phyloP scores from a whole-genome alignment of 768 basidiomycete genomes.

The Rhodotorula paludigena region DNA sequence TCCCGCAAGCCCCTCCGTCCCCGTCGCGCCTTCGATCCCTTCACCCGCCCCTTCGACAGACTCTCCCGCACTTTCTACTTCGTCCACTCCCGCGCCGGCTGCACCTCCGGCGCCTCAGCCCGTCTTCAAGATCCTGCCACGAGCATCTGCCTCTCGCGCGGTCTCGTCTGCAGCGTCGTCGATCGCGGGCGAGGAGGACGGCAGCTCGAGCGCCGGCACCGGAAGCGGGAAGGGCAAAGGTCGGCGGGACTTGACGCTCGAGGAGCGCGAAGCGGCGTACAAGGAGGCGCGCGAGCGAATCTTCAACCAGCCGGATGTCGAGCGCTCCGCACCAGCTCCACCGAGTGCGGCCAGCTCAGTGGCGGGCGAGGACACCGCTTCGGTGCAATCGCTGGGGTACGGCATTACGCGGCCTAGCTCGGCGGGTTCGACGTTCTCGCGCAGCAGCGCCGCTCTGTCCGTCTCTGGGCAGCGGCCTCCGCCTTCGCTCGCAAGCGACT shows the following conservation, averaged over 20 bases:
- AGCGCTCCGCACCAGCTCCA: not conserved
- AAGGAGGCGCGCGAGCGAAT: conserved; percentile 42
- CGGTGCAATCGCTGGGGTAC: conserved; percentile 3
- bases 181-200: conserved; percentile 26
- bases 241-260: conserved; percentile 32
- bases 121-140: conserved; percentile 34
- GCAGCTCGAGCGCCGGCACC: not conserved
- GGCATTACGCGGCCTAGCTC: conserved; percentile 32
- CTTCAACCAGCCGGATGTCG: conserved; percentile 29
- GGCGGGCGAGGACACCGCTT: conserved; percentile 3
- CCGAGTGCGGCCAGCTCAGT: conserved; percentile 8
- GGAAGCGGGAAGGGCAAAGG: not conserved
- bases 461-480: conserved; percentile 18
- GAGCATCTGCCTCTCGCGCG: conserved; percentile 12
- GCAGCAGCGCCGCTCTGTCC: conserved; percentile 24
- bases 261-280: conserved; percentile 43
- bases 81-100: not conserved
- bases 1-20: not conserved
- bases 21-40: not conserved
- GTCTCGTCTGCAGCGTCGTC: conserved; percentile 26
- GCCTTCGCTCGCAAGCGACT: conserved; percentile 26
- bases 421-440: conserved; percentile 34
- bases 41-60: conserved; percentile 11
- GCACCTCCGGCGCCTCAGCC: not conserved
- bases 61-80: not conserved